Percentiles rank a stretch among this genome's conserved stretches.
Conservation (phyloP, 2,329 filamentous ascomycete genomes). For the Penicillium frequentans region DNA sequence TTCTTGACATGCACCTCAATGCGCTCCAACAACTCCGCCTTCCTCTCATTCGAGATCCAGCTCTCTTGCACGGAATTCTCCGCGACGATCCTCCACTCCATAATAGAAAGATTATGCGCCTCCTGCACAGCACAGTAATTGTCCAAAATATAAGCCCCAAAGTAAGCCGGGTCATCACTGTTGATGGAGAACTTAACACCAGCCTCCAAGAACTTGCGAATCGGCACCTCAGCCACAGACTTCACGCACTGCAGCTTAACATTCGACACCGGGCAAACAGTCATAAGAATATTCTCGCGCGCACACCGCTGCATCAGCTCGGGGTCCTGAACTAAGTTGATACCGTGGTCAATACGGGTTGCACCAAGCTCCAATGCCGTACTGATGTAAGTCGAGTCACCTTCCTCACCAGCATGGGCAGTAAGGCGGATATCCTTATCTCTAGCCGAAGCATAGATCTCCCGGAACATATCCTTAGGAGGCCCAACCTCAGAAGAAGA, state of each 20-base stretch:
- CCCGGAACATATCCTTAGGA: slow-evolving; percentile 59
- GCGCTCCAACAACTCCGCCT: slow-evolving; percentile 54
- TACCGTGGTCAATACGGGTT: slow-evolving; percentile 73
- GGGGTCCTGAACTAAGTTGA: slow-evolving; percentile 62
- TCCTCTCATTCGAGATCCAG: slow-evolving; percentile 67
- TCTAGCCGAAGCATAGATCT: slow-evolving; percentile 59
- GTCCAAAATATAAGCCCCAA: slow-evolving; percentile 72
- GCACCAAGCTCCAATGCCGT: slow-evolving; percentile 64
- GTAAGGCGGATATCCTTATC: slow-evolving; percentile 61
- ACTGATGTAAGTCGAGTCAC: slow-evolving; percentile 64
- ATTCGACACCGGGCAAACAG: slow-evolving; percentile 73
- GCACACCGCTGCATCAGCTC: slow-evolving; percentile 61
- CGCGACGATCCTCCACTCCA: slow-evolving; percentile 68
- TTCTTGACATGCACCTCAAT: slow-evolving; percentile 34
- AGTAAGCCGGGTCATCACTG: slow-evolving; percentile 73
- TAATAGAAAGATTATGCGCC: slow-evolving; percentile 60
- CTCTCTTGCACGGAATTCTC: slow-evolving; percentile 64
- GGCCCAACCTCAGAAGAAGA: slow-evolving; percentile 62
- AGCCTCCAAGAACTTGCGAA: slow-evolving; percentile 62
- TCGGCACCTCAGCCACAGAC: slow-evolving; percentile 57
- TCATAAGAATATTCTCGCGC: slow-evolving; percentile 60
- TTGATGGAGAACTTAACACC: slow-evolving; percentile 71
- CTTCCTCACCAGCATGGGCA: slow-evolving; percentile 75
- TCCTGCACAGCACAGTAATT: slow-evolving; percentile 77
- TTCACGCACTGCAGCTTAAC: slow-evolving; percentile 61